Evolutionary conservation across 805 yeast genomes (phyloP).

Genomic region (Myxozyma udenii): DNA sequence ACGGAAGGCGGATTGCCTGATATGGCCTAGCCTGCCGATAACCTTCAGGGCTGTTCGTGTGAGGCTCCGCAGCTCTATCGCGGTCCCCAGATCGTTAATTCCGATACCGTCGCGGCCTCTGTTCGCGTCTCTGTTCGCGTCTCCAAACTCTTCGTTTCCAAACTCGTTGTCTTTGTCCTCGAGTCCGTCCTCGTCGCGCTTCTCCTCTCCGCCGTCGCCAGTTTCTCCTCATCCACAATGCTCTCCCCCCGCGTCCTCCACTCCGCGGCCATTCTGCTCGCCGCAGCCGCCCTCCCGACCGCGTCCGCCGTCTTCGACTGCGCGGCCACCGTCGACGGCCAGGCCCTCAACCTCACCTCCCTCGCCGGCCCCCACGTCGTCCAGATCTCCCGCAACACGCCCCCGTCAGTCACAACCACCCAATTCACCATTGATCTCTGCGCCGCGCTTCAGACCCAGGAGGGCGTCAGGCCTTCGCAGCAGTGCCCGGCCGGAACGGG

Average conservation of each 20-base stretch:
- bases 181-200: too few relatives aligned
- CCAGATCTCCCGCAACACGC: conserved; percentile 54
- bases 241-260: background rate
- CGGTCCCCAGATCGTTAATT: too few relatives aligned
- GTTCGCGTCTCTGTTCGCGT: too few relatives aligned
- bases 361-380: conserved; percentile 51
- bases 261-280: conserved; percentile 7
- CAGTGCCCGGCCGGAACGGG: conserved; percentile 70
- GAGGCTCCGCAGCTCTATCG: too few relatives aligned
- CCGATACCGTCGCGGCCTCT: too few relatives aligned
- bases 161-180: too few relatives aligned
- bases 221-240: background rate
- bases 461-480: conserved; percentile 35
- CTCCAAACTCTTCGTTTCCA: too few relatives aligned
- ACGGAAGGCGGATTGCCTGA: background rate
- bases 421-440: conserved; percentile 75
- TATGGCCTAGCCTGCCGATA: background rate
- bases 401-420: conserved; percentile 66
- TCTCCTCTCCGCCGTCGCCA: background rate
- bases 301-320: conserved; percentile 35
- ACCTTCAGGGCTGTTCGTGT: too few relatives aligned
- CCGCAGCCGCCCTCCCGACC: conserved; percentile 9
- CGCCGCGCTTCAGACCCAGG: conserved; percentile 42
- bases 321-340: conserved; percentile 32
- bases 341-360: conserved; percentile 42